Evolutionary conservation across 179 eudicot genomes (phyloP), one percentile per base, ranked within the genome.

Genomic region (Monotropa hypopitys): DNA sequence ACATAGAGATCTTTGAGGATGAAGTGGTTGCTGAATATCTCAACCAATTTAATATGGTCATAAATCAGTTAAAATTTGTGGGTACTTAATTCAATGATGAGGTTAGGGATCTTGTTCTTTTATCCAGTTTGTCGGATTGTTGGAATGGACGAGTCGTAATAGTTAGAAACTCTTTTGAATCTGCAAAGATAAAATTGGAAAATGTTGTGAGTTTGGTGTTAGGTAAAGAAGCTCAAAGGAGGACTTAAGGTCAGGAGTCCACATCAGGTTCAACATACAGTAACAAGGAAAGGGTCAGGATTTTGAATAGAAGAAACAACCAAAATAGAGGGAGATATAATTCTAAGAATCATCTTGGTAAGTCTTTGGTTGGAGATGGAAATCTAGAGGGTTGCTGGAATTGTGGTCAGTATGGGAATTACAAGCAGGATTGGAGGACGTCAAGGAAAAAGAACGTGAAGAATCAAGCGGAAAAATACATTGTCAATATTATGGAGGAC

Each of bases 101-200:
- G 32, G 32, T 79, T 16, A 73, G 57, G 4, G 81, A 68, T 79
- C 63, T 32, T 45, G 42, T 38, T 38, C 78, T n/a, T 30, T 66
- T 35, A 45, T 63, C 20, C 7, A 63, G 68, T 32, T 13, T 28
- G 3, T 2, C 18, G 16, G 40, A 63, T 11, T 30, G 21, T 32
- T 63, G 42, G 30, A 32, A 63, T 30, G 8, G 20, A 28, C 42
- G 30, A 12, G 68, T 4, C 7, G 33, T 7, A 7, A 46, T 33
- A 2, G 46, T 79, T 4, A 53, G 46, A 7, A 72, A 57, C 26
- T 72, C 76, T 15, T 42, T 0, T 0, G 33, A 49, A 5, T 35
- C 30, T 30, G 21, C 30, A 42, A 79, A 74, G 8, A 16, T 74
- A 13, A 74, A 73, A 33, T 30, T 2, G 18, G 47, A 67, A 6